These are phyloP conservation scores for Secale cereale DNA, from an alignment of 176 grass and related monocot species.

Conservation along the genomic window DNA sequence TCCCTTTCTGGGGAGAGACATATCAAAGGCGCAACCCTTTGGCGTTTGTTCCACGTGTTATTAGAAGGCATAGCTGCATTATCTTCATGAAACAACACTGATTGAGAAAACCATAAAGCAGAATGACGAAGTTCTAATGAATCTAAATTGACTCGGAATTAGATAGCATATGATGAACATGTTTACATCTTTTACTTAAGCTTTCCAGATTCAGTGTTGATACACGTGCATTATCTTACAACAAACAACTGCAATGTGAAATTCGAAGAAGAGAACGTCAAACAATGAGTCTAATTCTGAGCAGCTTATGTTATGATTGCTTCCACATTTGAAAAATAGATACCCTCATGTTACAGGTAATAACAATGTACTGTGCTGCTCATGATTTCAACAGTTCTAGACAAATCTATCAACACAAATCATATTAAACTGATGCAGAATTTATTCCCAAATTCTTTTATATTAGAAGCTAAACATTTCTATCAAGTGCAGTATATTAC, in stretches of 20 bases:
- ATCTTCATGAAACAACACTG: not conserved
- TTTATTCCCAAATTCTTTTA: not conserved
- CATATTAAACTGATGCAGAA: not conserved
- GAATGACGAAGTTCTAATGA: not conserved
- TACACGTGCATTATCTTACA: not conserved
- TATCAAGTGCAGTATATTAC: not conserved
- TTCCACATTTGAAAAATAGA: not conserved
- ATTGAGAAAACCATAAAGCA: conserved; percentile 10
- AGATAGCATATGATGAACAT: not conserved
- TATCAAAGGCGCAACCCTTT: conserved; percentile 25
- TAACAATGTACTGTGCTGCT: not conserved
- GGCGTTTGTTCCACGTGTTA: conserved; percentile 29
- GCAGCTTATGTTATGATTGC: not conserved
- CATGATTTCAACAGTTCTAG: not conserved
- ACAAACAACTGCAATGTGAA: not conserved
- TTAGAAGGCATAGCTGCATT: conserved; percentile 4
- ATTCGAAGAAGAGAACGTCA: not conserved
- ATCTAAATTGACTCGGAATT: not conserved
- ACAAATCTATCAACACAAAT: not conserved
- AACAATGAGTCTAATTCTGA: not conserved
- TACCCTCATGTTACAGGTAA: not conserved
- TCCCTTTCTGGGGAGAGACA: conserved; percentile 29
- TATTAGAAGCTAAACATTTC: not conserved
- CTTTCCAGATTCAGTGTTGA: not conserved
- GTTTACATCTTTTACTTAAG: conserved; percentile 3